phyloP scores from a whole-genome alignment of 2,329 filamentous ascomycete species.

The Ascochyta clinopodiicola region DNA sequence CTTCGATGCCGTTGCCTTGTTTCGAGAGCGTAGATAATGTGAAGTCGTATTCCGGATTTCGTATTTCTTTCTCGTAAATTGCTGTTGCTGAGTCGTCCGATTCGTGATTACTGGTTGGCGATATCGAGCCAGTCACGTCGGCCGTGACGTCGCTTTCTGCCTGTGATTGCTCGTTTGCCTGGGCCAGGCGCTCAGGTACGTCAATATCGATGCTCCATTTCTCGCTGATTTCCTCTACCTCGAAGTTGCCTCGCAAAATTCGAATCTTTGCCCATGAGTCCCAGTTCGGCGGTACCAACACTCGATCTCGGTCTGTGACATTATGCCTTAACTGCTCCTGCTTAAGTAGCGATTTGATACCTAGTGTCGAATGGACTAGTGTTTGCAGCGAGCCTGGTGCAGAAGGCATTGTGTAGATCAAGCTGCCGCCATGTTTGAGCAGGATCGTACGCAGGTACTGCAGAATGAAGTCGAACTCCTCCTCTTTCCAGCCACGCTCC shows the following conservation, averaged over 20 bases:
- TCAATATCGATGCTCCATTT: conserved; percentile 88
- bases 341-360: conserved; percentile 79
- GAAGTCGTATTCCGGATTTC: conserved; percentile 69
- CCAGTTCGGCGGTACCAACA: conserved; percentile 95
- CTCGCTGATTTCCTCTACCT: conserved; percentile 83
- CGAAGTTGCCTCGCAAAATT: conserved; percentile 87
- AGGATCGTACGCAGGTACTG: conserved; percentile 91
- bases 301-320: conserved; percentile 91
- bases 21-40: conserved; percentile 49
- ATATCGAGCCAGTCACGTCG: conserved; percentile 16
- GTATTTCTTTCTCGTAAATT: conserved; percentile 80
- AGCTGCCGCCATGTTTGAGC: conserved; percentile 73
- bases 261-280: conserved; percentile 98
- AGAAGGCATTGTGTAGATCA: conserved; percentile 53
- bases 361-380: conserved; percentile 83
- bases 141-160: conserved; percentile 20
- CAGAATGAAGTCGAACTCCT: conserved; percentile 93
- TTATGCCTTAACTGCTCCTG: conserved; percentile 64
- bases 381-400: conserved; percentile 77
- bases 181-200: conserved; percentile 37
- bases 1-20: conserved; percentile 60
- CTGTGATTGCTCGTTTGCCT: conserved; percentile 29
- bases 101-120: conserved; percentile 12
- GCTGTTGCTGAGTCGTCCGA: conserved; percentile 64
- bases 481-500: conserved; percentile 91